Conservation (phyloP, 768 basidiomycete species). For the Lentinula edodes region DNA sequence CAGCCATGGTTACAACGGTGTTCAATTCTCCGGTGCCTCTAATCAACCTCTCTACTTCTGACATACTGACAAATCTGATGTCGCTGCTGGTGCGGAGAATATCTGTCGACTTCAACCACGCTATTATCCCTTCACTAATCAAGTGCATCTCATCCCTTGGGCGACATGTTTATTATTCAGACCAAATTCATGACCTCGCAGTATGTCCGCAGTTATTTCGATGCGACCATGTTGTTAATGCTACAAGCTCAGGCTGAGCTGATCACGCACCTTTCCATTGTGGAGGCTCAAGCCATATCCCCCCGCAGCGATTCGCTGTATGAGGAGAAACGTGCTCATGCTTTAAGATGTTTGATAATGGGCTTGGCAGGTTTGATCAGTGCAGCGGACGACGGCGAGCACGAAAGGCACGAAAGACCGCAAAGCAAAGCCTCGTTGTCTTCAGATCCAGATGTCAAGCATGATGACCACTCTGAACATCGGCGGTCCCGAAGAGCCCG, state of each 20-base stretch:
- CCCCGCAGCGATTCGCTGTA: constrained; percentile 27
- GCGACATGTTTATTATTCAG: constrained; percentile 90
- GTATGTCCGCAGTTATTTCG: constrained; percentile 23
- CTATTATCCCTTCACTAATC: constrained; percentile 62
- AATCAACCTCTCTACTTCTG: constrained; percentile 87
- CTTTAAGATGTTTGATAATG: constrained; percentile 65
- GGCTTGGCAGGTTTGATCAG: constrained; percentile 67
- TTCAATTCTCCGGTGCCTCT: constrained; percentile 79
- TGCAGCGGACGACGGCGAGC: constrained; percentile 49
- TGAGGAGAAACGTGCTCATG: constrained; percentile 46
- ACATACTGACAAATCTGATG: constrained; percentile 76
- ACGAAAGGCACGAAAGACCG: constrained; percentile 6
- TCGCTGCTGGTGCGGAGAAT: constrained; percentile 68
- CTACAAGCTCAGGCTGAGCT: constrained; percentile 54
- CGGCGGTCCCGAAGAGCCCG: constrained; percentile 53
- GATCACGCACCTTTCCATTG: constrained; percentile 61
- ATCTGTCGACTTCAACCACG: constrained; percentile 54
- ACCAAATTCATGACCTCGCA: constrained; percentile 91
- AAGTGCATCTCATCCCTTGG: constrained; percentile 80
- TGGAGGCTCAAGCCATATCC: constrained; percentile 61
- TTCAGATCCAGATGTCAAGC: constrained; percentile 11
- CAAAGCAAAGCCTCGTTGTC: background rate
- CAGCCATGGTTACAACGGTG: constrained; percentile 77
- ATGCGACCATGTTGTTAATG: background rate
- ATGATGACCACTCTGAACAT: constrained; percentile 23